Percentiles rank a stretch among this genome's conserved stretches.
These are phyloP conservation scores for Diaporthe longicolla DNA, from an alignment of 2,329 filamentous ascomycete species.

Conservation along the genomic window DNA sequence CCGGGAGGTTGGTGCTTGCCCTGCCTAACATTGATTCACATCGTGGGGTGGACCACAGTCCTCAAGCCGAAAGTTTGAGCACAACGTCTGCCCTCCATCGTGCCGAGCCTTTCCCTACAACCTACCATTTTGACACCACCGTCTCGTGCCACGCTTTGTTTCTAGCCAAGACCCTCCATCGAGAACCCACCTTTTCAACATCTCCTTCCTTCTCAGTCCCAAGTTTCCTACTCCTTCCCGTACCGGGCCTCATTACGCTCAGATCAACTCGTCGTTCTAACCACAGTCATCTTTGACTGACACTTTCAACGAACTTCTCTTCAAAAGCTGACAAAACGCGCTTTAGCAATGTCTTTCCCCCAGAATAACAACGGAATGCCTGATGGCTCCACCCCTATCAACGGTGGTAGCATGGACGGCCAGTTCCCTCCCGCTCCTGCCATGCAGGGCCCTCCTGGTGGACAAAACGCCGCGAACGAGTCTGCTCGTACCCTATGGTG, in stretches of 20 bases:
- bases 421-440: constrained; percentile 37
- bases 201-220: background rate
- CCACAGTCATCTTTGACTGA: background rate
- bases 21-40: background rate
- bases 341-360: constrained; percentile 33
- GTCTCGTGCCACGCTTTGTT: background rate
- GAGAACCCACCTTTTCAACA: background rate
- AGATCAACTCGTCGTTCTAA: background rate
- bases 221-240: background rate
- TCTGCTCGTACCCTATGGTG: constrained; percentile 42
- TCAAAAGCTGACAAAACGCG: background rate
- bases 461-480: constrained; percentile 37
- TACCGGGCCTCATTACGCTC: background rate
- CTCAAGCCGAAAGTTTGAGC: background rate
- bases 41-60: background rate
- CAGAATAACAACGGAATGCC: constrained; percentile 35
- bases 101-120: background rate
- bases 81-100: background rate
- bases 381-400: constrained; percentile 19
- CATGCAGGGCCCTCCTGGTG: constrained; percentile 26
- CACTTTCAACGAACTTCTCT: background rate
- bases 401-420: constrained; percentile 38
- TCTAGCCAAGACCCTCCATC: background rate
- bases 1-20: background rate
- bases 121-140: background rate